Conservation (phyloP, 495 filamentous ascomycete species). For the Penicillium manginii region DNA sequence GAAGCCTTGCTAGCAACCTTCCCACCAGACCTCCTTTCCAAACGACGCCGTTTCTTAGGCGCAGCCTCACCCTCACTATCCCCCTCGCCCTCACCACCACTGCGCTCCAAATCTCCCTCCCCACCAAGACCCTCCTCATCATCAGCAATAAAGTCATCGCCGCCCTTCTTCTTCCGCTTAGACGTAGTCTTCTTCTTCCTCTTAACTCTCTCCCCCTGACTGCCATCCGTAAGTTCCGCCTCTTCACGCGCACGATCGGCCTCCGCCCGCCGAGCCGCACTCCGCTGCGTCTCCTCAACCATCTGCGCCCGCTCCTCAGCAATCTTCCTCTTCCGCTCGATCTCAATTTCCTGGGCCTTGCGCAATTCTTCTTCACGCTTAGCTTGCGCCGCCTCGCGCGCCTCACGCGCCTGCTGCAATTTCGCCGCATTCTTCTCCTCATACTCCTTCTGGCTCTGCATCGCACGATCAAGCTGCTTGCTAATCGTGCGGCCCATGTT, state of each 20-base stretch:
- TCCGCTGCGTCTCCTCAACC: slow-evolving; percentile 70
- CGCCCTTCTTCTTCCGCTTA: slow-evolving; percentile 71
- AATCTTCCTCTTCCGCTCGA: slow-evolving; percentile 74
- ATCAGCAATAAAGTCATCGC: slow-evolving; percentile 31
- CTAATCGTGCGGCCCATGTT: slow-evolving; percentile 96
- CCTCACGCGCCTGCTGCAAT: slow-evolving; percentile 71
- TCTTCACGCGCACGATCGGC: slow-evolving; percentile 71
- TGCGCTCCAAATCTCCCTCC: neutral
- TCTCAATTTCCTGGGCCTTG: slow-evolving; percentile 65
- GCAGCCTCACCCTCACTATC: slow-evolving; percentile 41
- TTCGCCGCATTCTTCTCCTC: slow-evolving; percentile 90
- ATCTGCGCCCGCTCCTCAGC: slow-evolving; percentile 81
- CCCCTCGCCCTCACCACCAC: slow-evolving; percentile 32
- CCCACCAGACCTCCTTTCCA: slow-evolving; percentile 58
- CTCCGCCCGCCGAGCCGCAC: slow-evolving; percentile 69
- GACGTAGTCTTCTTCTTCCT: slow-evolving; percentile 61
- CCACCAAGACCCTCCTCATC: slow-evolving; percentile 26
- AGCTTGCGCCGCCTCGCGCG: slow-evolving; percentile 75
- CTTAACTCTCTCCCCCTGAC: slow-evolving; percentile 76
- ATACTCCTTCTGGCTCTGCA: slow-evolving; percentile 85
- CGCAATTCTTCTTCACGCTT: slow-evolving; percentile 72
- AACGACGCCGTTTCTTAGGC: slow-evolving; percentile 56
- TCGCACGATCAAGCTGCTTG: slow-evolving; percentile 82
- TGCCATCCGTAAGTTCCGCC: slow-evolving; percentile 74
- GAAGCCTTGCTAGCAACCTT: slow-evolving; percentile 45